Evolutionary conservation across 495 filamentous ascomycete species (phyloP).

Genomic region (Penicillium odoratum): DNA sequence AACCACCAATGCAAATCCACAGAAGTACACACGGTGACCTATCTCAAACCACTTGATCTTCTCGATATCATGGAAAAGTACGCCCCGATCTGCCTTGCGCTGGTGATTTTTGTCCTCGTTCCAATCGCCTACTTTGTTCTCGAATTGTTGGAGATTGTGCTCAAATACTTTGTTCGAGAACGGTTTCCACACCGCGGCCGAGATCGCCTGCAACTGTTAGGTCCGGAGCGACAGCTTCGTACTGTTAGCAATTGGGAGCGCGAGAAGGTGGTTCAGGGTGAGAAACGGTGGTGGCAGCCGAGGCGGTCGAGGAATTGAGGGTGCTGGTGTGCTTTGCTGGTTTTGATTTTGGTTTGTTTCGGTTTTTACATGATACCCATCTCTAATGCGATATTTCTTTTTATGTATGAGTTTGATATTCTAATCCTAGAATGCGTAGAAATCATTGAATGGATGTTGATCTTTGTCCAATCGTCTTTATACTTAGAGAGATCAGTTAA

Average conservation of each 20-base stretch:
- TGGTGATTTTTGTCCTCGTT: slow-evolving; percentile 24
- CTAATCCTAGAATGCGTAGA: too few relatives aligned
- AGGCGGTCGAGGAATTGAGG: neutral
- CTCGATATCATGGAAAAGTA: slow-evolving; percentile 20
- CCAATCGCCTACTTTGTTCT: slow-evolving; percentile 26
- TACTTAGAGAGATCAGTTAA: too few relatives aligned
- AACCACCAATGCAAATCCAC: neutral
- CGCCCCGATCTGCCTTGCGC: slow-evolving; percentile 22
- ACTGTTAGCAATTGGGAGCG: slow-evolving; percentile 17
- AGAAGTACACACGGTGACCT: slow-evolving; percentile 1
- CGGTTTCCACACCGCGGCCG: slow-evolving; percentile 21
- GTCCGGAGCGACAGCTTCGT: slow-evolving; percentile 23
- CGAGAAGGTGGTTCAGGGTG: slow-evolving; percentile 11
- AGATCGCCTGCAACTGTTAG: slow-evolving; percentile 17
- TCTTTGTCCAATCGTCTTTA: too few relatives aligned
- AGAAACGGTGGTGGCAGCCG: slow-evolving; percentile 18
- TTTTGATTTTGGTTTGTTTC: neutral
- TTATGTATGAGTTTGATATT: neutral
- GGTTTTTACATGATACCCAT: neutral
- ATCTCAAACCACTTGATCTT: slow-evolving; percentile 7
- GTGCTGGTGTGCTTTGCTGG: neutral
- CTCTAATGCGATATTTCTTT: neutral
- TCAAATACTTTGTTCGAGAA: slow-evolving; percentile 15
- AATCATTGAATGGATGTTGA: too few relatives aligned
- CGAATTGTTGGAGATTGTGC: slow-evolving; percentile 18